phyloP scores from a whole-genome alignment of 1,284 basidiomycete species.

The Pseudozyma pruni region DNA sequence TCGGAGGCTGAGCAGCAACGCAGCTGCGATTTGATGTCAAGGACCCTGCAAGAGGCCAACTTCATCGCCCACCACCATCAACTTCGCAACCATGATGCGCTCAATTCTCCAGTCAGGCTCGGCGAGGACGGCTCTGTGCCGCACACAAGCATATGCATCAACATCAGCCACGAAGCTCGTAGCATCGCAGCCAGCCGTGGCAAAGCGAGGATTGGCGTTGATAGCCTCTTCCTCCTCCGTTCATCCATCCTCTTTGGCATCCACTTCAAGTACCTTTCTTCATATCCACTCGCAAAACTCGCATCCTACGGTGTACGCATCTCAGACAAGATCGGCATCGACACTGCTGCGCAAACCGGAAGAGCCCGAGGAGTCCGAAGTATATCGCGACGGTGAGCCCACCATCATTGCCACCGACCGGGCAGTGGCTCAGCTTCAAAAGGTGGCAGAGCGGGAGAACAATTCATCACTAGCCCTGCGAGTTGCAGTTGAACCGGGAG shows the following conservation, averaged over 20 bases:
- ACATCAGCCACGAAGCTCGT: constrained; percentile 7
- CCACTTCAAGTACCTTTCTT: not conserved
- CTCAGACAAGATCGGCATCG: constrained; percentile 10
- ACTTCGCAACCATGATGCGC: constrained; percentile 9
- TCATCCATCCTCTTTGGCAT: not conserved
- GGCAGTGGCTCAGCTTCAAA: constrained; percentile 56
- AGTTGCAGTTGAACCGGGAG: constrained; percentile 85
- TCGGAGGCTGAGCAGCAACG: constrained; percentile 12
- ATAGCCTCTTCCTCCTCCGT: constrained; percentile 2
- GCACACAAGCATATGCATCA: constrained; percentile 8
- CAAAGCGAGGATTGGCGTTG: constrained; percentile 4
- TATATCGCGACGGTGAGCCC: constrained; percentile 50
- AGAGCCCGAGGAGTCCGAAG: constrained; percentile 59
- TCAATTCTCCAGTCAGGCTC: constrained; percentile 11
- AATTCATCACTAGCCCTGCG: constrained; percentile 76
- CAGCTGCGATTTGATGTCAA: not conserved
- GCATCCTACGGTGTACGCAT: not conserved
- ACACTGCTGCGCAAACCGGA: constrained; percentile 48
- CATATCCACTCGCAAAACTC: not conserved
- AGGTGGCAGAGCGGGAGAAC: constrained; percentile 70
- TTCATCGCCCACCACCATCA: constrained; percentile 7
- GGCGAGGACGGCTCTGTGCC: constrained; percentile 4
- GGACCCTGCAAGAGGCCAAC: constrained; percentile 13
- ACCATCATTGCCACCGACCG: constrained; percentile 58
- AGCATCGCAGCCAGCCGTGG: not conserved